phyloP scores from a whole-genome alignment of 306 rosid genomes.

The Delonix regia region DNA sequence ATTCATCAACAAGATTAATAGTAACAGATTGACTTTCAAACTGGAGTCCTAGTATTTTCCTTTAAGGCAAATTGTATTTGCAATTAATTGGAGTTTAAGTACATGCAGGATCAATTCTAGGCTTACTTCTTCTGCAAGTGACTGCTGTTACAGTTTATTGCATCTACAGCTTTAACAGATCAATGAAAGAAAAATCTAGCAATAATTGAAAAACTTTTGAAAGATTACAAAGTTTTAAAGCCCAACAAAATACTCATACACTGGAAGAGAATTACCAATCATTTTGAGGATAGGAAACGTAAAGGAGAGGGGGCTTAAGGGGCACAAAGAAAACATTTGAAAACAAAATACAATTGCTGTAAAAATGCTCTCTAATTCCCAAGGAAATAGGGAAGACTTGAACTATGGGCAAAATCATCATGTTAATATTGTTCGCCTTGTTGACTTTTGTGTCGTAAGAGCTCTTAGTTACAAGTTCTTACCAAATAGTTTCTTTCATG shows the following conservation, averaged over 20 bases:
- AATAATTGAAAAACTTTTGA: conserved; percentile 33
- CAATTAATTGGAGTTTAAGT: background rate
- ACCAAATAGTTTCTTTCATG: conserved; percentile 41
- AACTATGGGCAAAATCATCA: conserved; percentile 52
- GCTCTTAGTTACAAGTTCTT: conserved; percentile 49
- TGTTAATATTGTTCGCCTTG: conserved; percentile 47
- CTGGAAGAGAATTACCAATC: conserved; percentile 45
- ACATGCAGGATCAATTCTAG: conserved; percentile 37
- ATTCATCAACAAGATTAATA: conserved; percentile 1
- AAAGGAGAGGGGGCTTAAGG: conserved; percentile 53
- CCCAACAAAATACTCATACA: conserved; percentile 49
- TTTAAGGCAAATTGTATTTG: background rate
- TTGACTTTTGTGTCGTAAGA: conserved; percentile 51
- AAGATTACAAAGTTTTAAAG: conserved; percentile 51
- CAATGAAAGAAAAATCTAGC: conserved; percentile 23
- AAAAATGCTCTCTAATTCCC: conserved; percentile 23
- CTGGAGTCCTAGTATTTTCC: background rate
- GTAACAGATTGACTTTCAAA: conserved; percentile 29
- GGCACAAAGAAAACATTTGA: conserved; percentile 41
- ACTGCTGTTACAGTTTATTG: no score
- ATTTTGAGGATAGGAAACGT: conserved; percentile 38
- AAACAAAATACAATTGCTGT: conserved; percentile 34
- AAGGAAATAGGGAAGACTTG: conserved; percentile 41
- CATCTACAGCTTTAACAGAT: background rate
- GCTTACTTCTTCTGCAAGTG: conserved; percentile 16